Base-by-base conservation (phyloP, 2,329 filamentous ascomycete genomes). In the Verruconis gallopava region DNA sequence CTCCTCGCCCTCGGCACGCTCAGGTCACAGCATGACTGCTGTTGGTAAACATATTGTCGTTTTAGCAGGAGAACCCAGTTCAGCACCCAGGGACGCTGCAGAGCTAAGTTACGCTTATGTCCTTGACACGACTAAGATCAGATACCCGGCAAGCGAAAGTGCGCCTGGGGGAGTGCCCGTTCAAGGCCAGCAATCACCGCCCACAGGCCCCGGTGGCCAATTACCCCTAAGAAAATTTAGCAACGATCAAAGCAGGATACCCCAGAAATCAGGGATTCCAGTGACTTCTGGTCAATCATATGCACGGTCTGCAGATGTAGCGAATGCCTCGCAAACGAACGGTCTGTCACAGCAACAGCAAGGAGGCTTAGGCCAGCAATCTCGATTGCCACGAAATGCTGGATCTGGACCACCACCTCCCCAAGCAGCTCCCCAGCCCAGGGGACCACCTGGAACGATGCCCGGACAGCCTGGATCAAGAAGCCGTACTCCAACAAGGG, bases 21-120 rank as follows among this genome's bases (percentile, higher is more conserved):
- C 89, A 13, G 91, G 91, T 1, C 91, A 98, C 60, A 95, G 86
- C 60, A 96, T 98, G 91, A 96, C 91, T 2, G 79, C 86, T 2
- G 85, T 89, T 48, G 85, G 85, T 21, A 95, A 94, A 60, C 83
- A 88, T 46, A 80, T 98, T 48, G 80, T 96, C 37, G 85, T 96
- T 32, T 70, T 96, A 21, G 93, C 85, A 28, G 91, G 91, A 49
- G 93, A 98, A 60, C 91, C 91, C 12, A 96, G 88, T 59, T 88
- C 86, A 13, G 81, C 85, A 20, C 76, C 82, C 1, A 75, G 81
- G 37, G 78, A 91, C 53, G 76, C 84, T 21, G 80, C 79, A 47
- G 91, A 98, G 57, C 69, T 98, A 40, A 85, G 83, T 45, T 74
- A 93, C 53, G 81, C 85, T 25, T 98, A 96, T 60, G 74, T 95